These are phyloP conservation scores for Fusarium nanum DNA, from an alignment of 2,329 filamentous ascomycete species.

Conservation along the genomic window DNA sequence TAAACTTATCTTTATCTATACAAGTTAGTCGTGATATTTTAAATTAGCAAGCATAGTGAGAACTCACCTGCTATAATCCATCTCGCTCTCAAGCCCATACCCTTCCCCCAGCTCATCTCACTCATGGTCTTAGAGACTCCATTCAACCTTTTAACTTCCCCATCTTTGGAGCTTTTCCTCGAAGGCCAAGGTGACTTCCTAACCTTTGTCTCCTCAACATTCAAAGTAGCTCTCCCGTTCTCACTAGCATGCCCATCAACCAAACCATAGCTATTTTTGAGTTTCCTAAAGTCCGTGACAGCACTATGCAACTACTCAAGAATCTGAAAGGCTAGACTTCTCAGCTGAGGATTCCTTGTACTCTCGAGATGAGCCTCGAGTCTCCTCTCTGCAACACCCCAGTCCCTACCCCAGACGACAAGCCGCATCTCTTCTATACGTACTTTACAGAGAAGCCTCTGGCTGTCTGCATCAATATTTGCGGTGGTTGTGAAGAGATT, in stretches of 20 bases:
- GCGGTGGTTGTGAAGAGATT: conserved; percentile 57
- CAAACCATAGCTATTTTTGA: conserved; percentile 58
- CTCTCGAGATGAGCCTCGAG: conserved; percentile 57
- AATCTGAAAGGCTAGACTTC: conserved; percentile 55
- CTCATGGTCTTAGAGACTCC: conserved; percentile 28
- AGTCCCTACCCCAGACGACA: conserved; percentile 60
- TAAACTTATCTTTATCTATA: conserved; percentile 60
- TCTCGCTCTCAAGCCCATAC: conserved; percentile 52
- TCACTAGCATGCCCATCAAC: conserved; percentile 44
- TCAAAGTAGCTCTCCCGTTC: conserved; percentile 8
- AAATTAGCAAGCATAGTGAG: background rate
- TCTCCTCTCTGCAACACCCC: conserved; percentile 60
- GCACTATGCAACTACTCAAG: conserved; percentile 57
- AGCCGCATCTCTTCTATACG: conserved; percentile 63
- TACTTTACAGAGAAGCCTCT: conserved; percentile 60
- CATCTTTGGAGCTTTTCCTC: conserved; percentile 40
- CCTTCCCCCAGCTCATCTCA: conserved; percentile 52
- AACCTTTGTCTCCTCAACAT: conserved; percentile 25
- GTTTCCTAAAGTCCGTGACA: conserved; percentile 57
- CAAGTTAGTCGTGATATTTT: background rate
- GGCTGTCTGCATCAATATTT: conserved; percentile 57
- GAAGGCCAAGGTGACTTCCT: conserved; percentile 41
- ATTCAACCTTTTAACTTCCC: conserved; percentile 35
- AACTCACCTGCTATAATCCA: conserved; percentile 58
- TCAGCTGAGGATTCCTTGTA: conserved; percentile 53